These are phyloP conservation scores for Eucalyptus cloeziana DNA, from an alignment of 345 rosid genomes.

Conservation along the genomic window DNA sequence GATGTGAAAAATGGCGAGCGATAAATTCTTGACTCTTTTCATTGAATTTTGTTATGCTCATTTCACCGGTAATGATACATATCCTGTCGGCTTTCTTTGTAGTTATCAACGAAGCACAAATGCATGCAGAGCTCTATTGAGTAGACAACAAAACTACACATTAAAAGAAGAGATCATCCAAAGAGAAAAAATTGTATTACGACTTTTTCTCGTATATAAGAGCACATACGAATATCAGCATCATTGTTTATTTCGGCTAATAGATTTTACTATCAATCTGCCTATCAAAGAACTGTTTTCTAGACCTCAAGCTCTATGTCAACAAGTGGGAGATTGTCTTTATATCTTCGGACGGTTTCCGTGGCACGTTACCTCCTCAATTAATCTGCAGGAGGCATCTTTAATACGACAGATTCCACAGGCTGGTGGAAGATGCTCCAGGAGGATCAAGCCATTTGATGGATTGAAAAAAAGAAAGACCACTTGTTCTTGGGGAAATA, in stretches of 20 bases:
- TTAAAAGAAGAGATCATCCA: neutral
- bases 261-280: neutral
- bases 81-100: neutral
- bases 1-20: neutral
- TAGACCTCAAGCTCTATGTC: neutral
- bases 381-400: neutral
- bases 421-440: neutral
- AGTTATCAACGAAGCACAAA: neutral
- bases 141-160: neutral
- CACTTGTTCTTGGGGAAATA: neutral
- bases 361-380: neutral
- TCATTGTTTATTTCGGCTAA: neutral
- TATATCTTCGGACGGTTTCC: neutral
- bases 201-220: neutral
- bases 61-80: neutral
- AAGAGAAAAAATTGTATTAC: neutral
- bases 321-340: neutral
- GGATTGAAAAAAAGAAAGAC: neutral
- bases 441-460: neutral
- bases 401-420: neutral
- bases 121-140: neutral
- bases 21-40: neutral
- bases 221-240: too few relatives aligned
- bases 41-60: neutral
- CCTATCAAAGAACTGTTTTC: neutral